Percentiles rank a stretch among this genome's conserved stretches.
Evolutionary conservation across 208 protist genomes (phyloP).

Genomic region (Trypanosoma mega): DNA sequence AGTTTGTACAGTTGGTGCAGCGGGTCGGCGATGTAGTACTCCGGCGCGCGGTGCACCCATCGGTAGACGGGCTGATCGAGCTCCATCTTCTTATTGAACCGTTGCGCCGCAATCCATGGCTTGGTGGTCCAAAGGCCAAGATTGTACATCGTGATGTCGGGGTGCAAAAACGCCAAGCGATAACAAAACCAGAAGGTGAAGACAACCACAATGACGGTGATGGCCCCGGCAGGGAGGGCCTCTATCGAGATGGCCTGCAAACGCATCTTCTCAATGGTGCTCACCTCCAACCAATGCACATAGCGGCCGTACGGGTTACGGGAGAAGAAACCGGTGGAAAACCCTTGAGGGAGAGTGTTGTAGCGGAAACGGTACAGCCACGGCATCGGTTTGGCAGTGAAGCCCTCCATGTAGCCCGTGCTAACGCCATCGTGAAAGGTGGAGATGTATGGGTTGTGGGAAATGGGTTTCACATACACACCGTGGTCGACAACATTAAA

Average conservation of each 20-base stretch:
- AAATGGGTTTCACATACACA: constrained; percentile 71
- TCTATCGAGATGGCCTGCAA: constrained; percentile 57
- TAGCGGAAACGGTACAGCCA: constrained; percentile 88
- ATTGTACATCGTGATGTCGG: constrained; percentile 87
- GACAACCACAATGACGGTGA: constrained; percentile 39
- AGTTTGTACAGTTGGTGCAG: constrained; percentile 68
- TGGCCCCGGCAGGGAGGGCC: constrained; percentile 51
- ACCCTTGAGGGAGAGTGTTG: constrained; percentile 68
- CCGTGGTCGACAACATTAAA: constrained; percentile 73
- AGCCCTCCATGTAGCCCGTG: constrained; percentile 77
- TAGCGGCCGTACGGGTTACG: constrained; percentile 81
- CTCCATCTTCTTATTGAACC: constrained; percentile 87
- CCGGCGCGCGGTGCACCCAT: constrained; percentile 79
- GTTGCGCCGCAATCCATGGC: constrained; percentile 80
- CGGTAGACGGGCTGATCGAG: constrained; percentile 78
- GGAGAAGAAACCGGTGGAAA: constrained; percentile 71
- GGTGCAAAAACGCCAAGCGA: constrained; percentile 77
- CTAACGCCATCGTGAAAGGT: constrained; percentile 69
- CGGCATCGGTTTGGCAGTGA: constrained; percentile 55
- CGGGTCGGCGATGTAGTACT: constrained; percentile 61
- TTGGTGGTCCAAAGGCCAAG: constrained; percentile 76
- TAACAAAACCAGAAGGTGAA: constrained; percentile 75
- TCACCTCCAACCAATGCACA: constrained; percentile 89
- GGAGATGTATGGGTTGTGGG: constrained; percentile 69
- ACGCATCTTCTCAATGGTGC: constrained; percentile 81